phyloP scores from a whole-genome alignment of 2,329 filamentous ascomycete genomes.

The Xylaria digitata region DNA sequence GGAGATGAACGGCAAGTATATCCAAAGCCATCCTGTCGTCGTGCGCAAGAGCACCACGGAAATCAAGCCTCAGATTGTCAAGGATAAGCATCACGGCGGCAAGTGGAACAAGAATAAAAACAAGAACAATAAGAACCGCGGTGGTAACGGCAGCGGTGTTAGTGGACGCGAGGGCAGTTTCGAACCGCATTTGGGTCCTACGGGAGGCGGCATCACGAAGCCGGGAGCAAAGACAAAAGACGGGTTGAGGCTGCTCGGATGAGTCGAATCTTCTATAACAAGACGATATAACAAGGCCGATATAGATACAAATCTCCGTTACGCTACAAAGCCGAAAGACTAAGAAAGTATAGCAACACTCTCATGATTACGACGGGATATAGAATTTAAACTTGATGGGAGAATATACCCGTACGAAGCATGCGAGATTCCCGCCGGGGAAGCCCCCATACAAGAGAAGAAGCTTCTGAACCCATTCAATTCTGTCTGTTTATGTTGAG shows the following conservation, averaged over 20 bases:
- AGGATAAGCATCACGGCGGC: constrained; percentile 58
- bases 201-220: constrained; percentile 67
- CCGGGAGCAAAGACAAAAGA: constrained; percentile 75
- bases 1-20: constrained; percentile 99
- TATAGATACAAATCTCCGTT: background rate
- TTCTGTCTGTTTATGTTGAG: background rate
- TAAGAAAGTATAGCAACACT: background rate
- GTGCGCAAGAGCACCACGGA: constrained; percentile 91
- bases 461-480: background rate
- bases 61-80: constrained; percentile 80
- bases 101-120: constrained; percentile 51
- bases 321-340: background rate
- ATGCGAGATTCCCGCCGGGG: background rate
- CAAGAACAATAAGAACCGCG: constrained; percentile 51
- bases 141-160: constrained; percentile 48
- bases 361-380: background rate
- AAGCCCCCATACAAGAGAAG: background rate
- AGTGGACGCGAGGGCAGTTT: constrained; percentile 51
- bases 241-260: constrained; percentile 70
- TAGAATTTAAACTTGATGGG: background rate
- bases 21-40: constrained; percentile 92
- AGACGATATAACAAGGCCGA: background rate
- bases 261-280: constrained; percentile 39
- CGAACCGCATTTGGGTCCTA: constrained; percentile 64
- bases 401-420: background rate